These are phyloP conservation scores for Medicago arabica DNA, from an alignment of 306 rosid genomes.

Conservation along the genomic window DNA sequence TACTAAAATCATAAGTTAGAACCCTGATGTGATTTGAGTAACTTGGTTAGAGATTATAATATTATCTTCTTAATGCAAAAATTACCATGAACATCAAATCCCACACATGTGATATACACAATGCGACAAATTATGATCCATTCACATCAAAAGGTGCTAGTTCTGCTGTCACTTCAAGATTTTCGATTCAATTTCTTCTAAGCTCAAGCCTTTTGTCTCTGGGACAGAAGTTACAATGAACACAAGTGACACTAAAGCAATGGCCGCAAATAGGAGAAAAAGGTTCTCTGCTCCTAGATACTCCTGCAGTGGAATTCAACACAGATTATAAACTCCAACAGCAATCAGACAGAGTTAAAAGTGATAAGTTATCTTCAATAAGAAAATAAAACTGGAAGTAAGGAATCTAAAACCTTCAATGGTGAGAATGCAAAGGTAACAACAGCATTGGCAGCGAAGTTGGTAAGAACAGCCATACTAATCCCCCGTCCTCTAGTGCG, in stretches of 20 bases:
- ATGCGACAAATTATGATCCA: slow-evolving; percentile 20
- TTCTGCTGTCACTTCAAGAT: slow-evolving; percentile 66
- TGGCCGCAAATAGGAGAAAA: slow-evolving; percentile 86
- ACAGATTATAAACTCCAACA: slow-evolving; percentile 31
- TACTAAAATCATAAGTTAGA: slow-evolving; percentile 12
- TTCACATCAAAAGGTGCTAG: slow-evolving; percentile 34
- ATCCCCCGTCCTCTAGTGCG: slow-evolving; percentile 95
- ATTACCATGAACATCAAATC: slow-evolving; percentile 15
- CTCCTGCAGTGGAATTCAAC: slow-evolving; percentile 64
- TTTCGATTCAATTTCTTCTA: slow-evolving; percentile 93
- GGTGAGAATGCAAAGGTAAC: slow-evolving; percentile 95
- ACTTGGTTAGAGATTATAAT: slow-evolving; percentile 25
- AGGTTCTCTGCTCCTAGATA: slow-evolving; percentile 93
- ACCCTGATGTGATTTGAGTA: slow-evolving; percentile 32
- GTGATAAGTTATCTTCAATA: slow-evolving; percentile 26
- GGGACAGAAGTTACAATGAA: slow-evolving; percentile 71
- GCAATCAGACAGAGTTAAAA: slow-evolving; percentile 10
- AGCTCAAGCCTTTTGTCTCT: slow-evolving; percentile 94
- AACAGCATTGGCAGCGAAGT: slow-evolving; percentile 88
- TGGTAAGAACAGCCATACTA: slow-evolving; percentile 94
- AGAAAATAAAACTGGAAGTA: slow-evolving; percentile 20
- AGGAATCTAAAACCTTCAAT: slow-evolving; percentile 60
- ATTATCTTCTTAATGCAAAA: background rate
- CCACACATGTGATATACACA: slow-evolving; percentile 28
- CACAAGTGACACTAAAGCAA: slow-evolving; percentile 73